These are phyloP conservation scores for Coelastrella sp. DNA, from an alignment of 139 green algal genomes.

Conservation along the genomic window DNA sequence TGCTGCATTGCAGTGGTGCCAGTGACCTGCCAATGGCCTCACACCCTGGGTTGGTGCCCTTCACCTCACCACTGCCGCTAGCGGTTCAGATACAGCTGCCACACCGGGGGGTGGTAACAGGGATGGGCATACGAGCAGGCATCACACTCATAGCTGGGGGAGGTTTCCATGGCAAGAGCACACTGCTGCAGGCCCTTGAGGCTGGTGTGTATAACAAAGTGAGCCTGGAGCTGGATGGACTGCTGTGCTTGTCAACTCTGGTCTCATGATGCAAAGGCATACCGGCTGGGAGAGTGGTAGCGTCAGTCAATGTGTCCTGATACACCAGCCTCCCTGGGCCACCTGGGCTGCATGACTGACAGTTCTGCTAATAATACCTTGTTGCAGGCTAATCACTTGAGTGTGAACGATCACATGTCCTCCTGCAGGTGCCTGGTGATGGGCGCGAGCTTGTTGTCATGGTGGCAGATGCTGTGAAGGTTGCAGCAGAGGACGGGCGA, in stretches of 20 bases:
- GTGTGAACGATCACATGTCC: background rate
- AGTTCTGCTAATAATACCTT: too few species aligned
- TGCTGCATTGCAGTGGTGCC: slow-evolving; percentile 32
- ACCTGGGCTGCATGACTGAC: too few species aligned
- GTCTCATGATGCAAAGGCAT: too few species aligned
- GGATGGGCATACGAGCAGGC: slow-evolving; percentile 71
- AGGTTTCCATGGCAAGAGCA: slow-evolving; percentile 83
- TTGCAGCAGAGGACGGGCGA: slow-evolving; percentile 78
- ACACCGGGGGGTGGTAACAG: slow-evolving; percentile 62
- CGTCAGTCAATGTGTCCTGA: too few species aligned
- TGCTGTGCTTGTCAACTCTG: background rate
- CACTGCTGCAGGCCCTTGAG: slow-evolving; percentile 76
- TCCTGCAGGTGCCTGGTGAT: slow-evolving; percentile 71
- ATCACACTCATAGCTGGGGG: slow-evolving; percentile 81
- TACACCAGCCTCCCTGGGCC: too few species aligned
- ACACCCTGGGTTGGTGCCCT: background rate
- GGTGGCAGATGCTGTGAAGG: slow-evolving; percentile 64
- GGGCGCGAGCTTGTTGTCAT: slow-evolving; percentile 76
- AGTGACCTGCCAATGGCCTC: slow-evolving; percentile 41
- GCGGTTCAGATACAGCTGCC: slow-evolving; percentile 61
- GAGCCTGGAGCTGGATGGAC: background rate
- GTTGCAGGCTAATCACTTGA: background rate
- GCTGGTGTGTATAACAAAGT: slow-evolving; percentile 80
- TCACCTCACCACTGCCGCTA: slow-evolving; percentile 52
- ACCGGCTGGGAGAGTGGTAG: too few species aligned